Percentiles rank a stretch among this genome's conserved stretches.
phyloP scores from a whole-genome alignment of 495 filamentous ascomycete species.

The Hyaloscypha variabilis region DNA sequence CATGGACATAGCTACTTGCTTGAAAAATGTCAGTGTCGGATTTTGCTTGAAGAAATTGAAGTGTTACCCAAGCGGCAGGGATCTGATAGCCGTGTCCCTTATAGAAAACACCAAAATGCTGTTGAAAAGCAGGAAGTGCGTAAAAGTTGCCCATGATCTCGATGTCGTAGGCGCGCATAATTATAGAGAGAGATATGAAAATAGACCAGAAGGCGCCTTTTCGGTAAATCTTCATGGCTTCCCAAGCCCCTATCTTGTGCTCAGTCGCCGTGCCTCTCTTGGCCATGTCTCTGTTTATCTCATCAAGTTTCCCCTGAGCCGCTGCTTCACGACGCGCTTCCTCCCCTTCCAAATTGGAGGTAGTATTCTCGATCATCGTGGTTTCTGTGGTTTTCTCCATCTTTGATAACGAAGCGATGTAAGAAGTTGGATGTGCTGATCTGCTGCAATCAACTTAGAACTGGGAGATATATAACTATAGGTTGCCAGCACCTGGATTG shows the following conservation, averaged over 20 bases:
- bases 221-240: constrained; percentile 39
- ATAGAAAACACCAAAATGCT: constrained; percentile 36
- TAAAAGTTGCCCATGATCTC: constrained; percentile 38
- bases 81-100: constrained; percentile 35
- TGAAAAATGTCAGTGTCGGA: too few relatives aligned
- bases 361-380: neutral
- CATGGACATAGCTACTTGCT: constrained; percentile 4
- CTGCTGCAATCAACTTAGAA: too few relatives aligned
- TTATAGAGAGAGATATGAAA: constrained; percentile 39
- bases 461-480: too few relatives aligned
- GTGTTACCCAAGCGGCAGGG: constrained; percentile 32
- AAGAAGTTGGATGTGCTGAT: too few relatives aligned
- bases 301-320: neutral
- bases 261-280: constrained; percentile 24
- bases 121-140: constrained; percentile 37
- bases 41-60: too few relatives aligned
- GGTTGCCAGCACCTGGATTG: too few relatives aligned
- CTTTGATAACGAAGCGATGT: neutral
- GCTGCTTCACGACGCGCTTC: neutral
- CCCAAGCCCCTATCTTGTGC: constrained; percentile 28
- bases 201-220: constrained; percentile 36
- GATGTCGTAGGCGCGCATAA: constrained; percentile 48
- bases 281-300: neutral
- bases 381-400: constrained; percentile 1
- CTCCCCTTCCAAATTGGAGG: neutral